Base-by-base conservation (phyloP, 441 rosid species). In the Erodium chrysanthum region DNA sequence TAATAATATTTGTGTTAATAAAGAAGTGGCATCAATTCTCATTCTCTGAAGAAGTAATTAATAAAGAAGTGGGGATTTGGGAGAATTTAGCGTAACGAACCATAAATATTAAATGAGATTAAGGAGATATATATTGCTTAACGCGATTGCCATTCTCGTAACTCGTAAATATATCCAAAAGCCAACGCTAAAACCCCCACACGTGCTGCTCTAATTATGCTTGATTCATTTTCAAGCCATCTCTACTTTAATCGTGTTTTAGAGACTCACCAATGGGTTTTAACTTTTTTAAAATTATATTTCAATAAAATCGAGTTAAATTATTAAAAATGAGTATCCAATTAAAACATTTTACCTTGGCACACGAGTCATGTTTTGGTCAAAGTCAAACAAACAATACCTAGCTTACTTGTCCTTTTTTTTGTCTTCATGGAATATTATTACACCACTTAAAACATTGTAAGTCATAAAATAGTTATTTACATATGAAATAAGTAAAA, bases 21-120 rank as follows among this genome's bases (percentile, higher is more conserved):
- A n/a, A n/a, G n/a, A n/a, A n/a, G n/a, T n/a, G n/a, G 29, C 5
- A 31, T 31, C 15, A 14, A 46, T 46, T 42, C 4, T 42, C 50
- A 46, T 46, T 46, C 54, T 42, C 46, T 40, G 7, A 40, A 40
- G 3, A 9, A 42, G n/a, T 42, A 2, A 42, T 42, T 42, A 7
- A 42, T 42, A 14, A 14, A 14, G 14, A 14, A 75, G 52, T 82
- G 18, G 88, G 86, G 86, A 82, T 80, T 76, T 58, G 88, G 72
- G 92, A 84, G 84, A 74, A 81, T 83, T 82, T 82, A 80, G 83
- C 85, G 84, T 83, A 79, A 82, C 86, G 89, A 81, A 81, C 85
- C 78, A 69, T 78, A 78, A 76, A n/a, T n/a, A n/a, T n/a, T n/a
- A n/a, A n/a, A 81, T 69, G 76, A 54, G 77, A 73, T 50, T 68